Base-by-base conservation (phyloP, 768 basidiomycete genomes). In the Lactifluus piperatus region DNA sequence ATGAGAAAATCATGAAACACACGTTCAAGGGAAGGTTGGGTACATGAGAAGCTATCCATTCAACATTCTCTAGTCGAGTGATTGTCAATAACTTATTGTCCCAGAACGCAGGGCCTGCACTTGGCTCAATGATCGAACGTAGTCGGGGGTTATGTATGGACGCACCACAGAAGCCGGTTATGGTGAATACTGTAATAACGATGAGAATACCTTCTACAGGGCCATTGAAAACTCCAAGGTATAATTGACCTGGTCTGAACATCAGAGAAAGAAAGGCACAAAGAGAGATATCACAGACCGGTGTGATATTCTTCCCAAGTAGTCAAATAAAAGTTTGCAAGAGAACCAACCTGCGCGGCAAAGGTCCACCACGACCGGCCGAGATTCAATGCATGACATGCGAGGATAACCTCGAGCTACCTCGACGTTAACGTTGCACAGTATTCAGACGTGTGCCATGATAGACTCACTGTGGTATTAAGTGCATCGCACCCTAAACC, bases 301-400 rank as follows among this genome's bases (percentile, higher is more conserved):
- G 94, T 97, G 65, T 97, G 88, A 67, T 89, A 92, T 71, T 95
- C 82, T 64, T 86, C 85, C 85, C 85, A 87, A 20, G 86, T 88
- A 1, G 83, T 82, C 41, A 87, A 73, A 70, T 88, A 88, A 70
- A 88, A 88, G 69, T 81, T 87, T 37, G 80, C 81, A 20, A 86
- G 73, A 0, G 83, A 81, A 9, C 81, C 83, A 7, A 80, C 77
- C 69, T 94, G 91, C 1, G 88, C 88, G 0, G 88, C 82, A 34
- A 98, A 86, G 0, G 94, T 97, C 95, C 94, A 98, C 94, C 97
- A 98, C 0, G 91, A 93, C 20, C 94, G 79, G 13, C 91, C 92
- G 22, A 97, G 78, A 65, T 95, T 94, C 45, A 99, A 81, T 0
- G 97, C 94, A 27, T 88, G 82, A 8, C 84, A 76, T 6, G 82